Conservation (phyloP, 306 rosid genomes). For the Castanea sativa region DNA sequence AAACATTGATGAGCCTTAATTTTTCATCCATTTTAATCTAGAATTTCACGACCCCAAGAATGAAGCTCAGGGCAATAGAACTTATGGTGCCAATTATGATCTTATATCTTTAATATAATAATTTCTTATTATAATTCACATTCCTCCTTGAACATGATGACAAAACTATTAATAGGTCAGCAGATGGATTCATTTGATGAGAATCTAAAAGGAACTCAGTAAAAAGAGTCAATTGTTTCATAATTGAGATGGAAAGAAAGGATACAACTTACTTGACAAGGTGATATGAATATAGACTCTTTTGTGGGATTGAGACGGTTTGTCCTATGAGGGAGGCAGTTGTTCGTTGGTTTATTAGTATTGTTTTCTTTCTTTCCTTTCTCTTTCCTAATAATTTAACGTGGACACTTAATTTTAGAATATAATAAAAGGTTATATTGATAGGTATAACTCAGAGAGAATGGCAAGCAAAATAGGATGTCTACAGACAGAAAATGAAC, state of each 20-base stretch:
- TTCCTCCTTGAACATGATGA: background rate
- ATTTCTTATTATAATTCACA: no score
- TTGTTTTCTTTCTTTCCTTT: background rate
- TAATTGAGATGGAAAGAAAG: slow-evolving; percentile 3
- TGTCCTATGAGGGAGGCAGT: slow-evolving; percentile 16
- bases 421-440: no score
- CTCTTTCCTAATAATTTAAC: background rate
- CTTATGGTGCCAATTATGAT: no score
- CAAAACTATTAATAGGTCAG: background rate
- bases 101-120: no score
- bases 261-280: slow-evolving; percentile 21
- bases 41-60: no score
- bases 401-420: no score
- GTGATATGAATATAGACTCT: slow-evolving; percentile 7
- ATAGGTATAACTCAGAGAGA: no score
- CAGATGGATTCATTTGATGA: background rate
- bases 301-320: slow-evolving; percentile 13
- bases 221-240: background rate
- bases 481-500: no score
- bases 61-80: no score
- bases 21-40: no score
- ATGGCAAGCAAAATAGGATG: no score
- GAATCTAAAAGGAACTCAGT: background rate
- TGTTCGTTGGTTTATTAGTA: slow-evolving; percentile 19
- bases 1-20: no score